Evolutionary conservation across 257 asterid genomes (phyloP).

Genomic region (Dorcoceras hygrometricum): DNA sequence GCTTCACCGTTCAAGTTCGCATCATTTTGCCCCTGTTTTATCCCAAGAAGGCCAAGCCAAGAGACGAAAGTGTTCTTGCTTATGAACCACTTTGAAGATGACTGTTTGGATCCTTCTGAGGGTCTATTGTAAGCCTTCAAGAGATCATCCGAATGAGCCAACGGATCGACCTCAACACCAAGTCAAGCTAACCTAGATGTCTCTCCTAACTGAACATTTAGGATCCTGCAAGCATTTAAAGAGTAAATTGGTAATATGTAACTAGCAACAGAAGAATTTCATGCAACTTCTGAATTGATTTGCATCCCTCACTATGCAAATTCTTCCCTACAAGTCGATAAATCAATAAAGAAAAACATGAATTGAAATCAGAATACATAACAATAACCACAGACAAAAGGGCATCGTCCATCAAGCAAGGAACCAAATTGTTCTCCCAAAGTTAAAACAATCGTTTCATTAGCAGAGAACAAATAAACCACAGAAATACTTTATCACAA

Average conservation of each 20-base stretch:
- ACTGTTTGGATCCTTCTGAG: slow-evolving; percentile 45
- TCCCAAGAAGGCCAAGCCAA: slow-evolving; percentile 88
- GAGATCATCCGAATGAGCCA: slow-evolving; percentile 73
- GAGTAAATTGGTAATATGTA: slow-evolving; percentile 1
- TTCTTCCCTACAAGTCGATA: no score
- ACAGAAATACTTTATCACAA: background rate
- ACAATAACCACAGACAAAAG: background rate
- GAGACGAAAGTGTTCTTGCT: slow-evolving; percentile 81
- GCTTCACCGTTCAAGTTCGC: slow-evolving; percentile 42
- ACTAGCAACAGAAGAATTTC: slow-evolving; percentile 4
- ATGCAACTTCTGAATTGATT: background rate
- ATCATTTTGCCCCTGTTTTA: slow-evolving; percentile 53
- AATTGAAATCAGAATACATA: background rate
- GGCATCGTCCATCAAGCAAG: background rate
- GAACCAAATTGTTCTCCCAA: background rate
- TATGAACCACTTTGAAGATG: slow-evolving; percentile 91
- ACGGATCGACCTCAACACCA: slow-evolving; percentile 85
- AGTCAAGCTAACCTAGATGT: slow-evolving; percentile 88
- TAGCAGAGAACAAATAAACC: background rate
- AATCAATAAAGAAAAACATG: background rate
- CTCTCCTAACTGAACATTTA: slow-evolving; percentile 89
- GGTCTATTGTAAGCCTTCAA: slow-evolving; percentile 82
- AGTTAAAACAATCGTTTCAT: background rate
- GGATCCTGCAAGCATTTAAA: slow-evolving; percentile 46
- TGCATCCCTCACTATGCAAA: background rate